Base-by-base conservation (phyloP, 495 filamentous ascomycete genomes). In the Tetracladium setigerum region DNA sequence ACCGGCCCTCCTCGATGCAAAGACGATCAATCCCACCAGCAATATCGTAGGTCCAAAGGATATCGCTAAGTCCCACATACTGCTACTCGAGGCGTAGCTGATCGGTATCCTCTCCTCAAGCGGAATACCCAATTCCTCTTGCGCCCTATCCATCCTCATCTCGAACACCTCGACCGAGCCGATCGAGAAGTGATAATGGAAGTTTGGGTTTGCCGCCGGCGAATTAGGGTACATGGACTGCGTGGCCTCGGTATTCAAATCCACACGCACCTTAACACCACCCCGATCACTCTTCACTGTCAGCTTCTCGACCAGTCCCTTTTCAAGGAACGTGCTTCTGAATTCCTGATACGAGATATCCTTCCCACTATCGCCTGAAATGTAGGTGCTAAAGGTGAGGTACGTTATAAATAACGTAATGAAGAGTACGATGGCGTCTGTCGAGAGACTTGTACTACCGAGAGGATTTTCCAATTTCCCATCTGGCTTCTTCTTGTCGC, bases 311-410 rank as follows among this genome's bases (percentile, higher is more conserved):
- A 98, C 94, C 38, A 98, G 74, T 34, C 92, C 92, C 68, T 91
- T 95, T 62, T 96, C 89, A 38, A 98, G 74, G 71, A 94, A 97
- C 33, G 88, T 90, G 52, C 79, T 85, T 37, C 83, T 73, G 63
- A 97, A 86, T 64, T 97, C 94, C 70, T 98, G 91, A 87, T 89
- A 98, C 35, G 92, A 96, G 49, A 98, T 95, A 56, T 96, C 90
- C 39, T 77, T 76, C 36, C 74, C 68, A 45, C 70, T 70, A 46
- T 95, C 87, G 11, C 73, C 76, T 22, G 87, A 76, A 41, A 78
- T 70, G 16, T 86, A 54, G 22, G 22, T 3, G 22, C 22, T 7
- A 27, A 27, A 82, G 45, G 77, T 54, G 38, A 82, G 67, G 56
- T 83, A 90, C 8, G 80, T 66, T 7, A 84, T 58, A 44, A 89